These are phyloP conservation scores for Pueraria montana DNA, from an alignment of 306 rosid genomes.

Conservation along the genomic window DNA sequence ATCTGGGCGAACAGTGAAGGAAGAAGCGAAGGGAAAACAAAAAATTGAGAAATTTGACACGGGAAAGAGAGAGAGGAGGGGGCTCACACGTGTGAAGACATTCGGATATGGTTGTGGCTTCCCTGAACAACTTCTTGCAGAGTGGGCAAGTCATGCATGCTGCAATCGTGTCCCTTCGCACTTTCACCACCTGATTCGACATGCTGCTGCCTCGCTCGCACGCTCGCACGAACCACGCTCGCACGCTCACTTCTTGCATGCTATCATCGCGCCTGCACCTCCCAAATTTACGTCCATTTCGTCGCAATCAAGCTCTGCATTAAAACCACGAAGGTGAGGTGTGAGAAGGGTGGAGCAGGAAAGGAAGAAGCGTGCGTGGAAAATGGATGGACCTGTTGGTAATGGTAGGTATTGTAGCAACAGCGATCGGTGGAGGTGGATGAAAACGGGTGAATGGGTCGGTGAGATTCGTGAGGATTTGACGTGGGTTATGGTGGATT, in stretches of 20 bases:
- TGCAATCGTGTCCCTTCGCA: conserved; percentile 70
- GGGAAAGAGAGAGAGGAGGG: conserved; percentile 4
- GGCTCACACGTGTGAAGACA: conserved; percentile 97
- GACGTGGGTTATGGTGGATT: conserved; percentile 80
- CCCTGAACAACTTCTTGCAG: conserved; percentile 75
- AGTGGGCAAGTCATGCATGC: conserved; percentile 98
- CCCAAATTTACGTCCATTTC: conserved; percentile 73
- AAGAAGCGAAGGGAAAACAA: not conserved
- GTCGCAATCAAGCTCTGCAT: conserved; percentile 55
- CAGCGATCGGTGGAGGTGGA: conserved; percentile 51
- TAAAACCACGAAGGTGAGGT: conserved; percentile 25
- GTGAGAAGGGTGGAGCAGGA: conserved; percentile 15
- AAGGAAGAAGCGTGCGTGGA: not conserved
- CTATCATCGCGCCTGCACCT: conserved; percentile 27
- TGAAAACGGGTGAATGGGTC: conserved; percentile 57
- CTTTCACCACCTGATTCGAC: conserved; percentile 83
- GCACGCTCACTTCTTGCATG: conserved; percentile 69
- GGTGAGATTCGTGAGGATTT: conserved; percentile 59
- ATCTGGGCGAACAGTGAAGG: conserved; percentile 38
- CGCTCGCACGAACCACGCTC: conserved; percentile 48
- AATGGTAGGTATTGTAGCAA: not conserved
- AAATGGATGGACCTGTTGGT: conserved; percentile 15
- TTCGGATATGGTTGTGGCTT: conserved; percentile 95
- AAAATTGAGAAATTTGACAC: conserved; percentile 41
- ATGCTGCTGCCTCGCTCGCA: conserved; percentile 45